phyloP scores from a whole-genome alignment of 2,329 filamentous ascomycete genomes.

The Chaetomiaceae sp. region DNA sequence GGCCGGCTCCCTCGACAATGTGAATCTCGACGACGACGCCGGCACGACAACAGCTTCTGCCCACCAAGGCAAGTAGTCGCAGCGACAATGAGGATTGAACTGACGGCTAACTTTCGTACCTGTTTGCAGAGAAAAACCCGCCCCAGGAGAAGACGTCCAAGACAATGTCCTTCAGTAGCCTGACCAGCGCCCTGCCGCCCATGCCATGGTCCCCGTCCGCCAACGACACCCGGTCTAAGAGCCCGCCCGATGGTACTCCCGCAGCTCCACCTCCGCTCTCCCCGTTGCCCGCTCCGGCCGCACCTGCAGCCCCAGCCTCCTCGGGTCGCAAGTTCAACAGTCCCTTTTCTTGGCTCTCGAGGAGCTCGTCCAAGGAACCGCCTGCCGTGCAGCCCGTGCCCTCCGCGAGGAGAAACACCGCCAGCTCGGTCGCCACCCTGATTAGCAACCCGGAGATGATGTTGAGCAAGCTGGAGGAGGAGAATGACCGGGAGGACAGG shows the following conservation, averaged over 20 bases:
- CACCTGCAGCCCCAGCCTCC: constrained; percentile 31
- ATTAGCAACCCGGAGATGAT: constrained; percentile 77
- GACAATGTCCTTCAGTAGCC: constrained; percentile 60
- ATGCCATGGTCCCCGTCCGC: constrained; percentile 64
- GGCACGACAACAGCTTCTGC: constrained; percentile 13
- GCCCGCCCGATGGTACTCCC: constrained; percentile 29
- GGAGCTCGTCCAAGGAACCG: constrained; percentile 55
- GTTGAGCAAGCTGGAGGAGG: constrained; percentile 70
- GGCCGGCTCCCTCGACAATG: constrained; percentile 45
- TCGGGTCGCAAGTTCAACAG: constrained; percentile 68
- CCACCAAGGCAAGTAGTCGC: constrained; percentile 20
- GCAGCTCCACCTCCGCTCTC: constrained; percentile 28
- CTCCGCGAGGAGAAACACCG: constrained; percentile 63
- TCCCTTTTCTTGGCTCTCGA: constrained; percentile 79
- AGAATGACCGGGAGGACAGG: constrained; percentile 43
- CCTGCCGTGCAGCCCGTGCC: constrained; percentile 48
- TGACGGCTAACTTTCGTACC: constrained; percentile 9
- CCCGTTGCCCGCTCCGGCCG: constrained; percentile 31
- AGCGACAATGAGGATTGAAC: background rate
- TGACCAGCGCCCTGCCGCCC: constrained; percentile 65
- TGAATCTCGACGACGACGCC: constrained; percentile 60
- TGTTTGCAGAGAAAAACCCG: constrained; percentile 20
- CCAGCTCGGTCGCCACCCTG: constrained; percentile 71
- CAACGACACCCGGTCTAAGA: constrained; percentile 43
- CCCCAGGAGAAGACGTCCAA: constrained; percentile 33